Evolutionary conservation across 345 rosid genomes (phyloP), one percentile per base, ranked within the genome.

Genomic region (Euclidium syriacum): DNA sequence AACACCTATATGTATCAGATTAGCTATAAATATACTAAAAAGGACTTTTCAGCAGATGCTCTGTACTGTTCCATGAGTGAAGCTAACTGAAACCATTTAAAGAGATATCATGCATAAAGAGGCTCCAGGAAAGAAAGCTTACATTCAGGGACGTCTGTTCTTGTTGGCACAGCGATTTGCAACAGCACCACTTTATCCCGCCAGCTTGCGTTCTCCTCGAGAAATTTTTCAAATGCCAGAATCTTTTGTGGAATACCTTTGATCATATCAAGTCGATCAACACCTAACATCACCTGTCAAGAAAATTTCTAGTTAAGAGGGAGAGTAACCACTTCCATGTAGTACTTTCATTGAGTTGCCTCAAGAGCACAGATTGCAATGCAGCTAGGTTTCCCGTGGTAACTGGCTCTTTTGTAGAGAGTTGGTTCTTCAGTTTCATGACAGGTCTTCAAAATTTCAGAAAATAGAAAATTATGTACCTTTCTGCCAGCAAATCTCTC

Each of bases 101-200:
- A 42, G 25, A 30, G 64, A 11, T 22, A 12, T 34, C 9, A 58
- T 57, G 58, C 44, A 20, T 18, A 7, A 15, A 49, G 10, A 33
- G 22, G 43, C 9, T 51, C 24, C 10, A 30, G n/a, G 27, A 49
- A 50, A 71, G 74, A 59, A 39, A 63, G 30, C 84, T 11, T 85
- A 94, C 99, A 95, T 71, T 95, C 99, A 55, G 99, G 96, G 71
- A 95, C 99, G 74, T 95, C 99, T 52, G 99, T 95, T 78, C 99
- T 86, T 71, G 99, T 95, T 33, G 99, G 99, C 76, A 95, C 99
- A 0, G 99, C 99, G 78, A 95, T 95, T 75, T 95, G 99, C 66
- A 95, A 79, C 67, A 95, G 65, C 55, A 95, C 99, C 74, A 95
- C 99, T 81, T 90, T 86, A 30, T 90, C 96, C 56, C 94, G 96